Evolutionary conservation across 1,139 yeast genomes (phyloP).

Genomic region (Nakaseomyces glabratus): DNA sequence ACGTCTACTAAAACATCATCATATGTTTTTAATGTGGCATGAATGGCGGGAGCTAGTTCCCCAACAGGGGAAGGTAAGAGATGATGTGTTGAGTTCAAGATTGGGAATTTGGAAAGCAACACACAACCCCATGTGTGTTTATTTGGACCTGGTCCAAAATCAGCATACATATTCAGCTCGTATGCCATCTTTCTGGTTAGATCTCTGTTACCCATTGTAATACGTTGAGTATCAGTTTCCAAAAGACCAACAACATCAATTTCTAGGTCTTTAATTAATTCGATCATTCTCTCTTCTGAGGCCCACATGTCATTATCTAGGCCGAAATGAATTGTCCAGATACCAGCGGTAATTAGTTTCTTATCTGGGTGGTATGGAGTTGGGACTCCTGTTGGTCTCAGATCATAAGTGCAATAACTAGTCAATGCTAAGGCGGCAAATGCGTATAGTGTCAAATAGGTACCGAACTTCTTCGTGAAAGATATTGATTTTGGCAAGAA

Average conservation of each 20-base stretch:
- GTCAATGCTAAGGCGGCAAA: conserved; percentile 26
- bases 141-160: conserved; percentile 96
- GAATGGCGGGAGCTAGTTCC: conserved; percentile 95
- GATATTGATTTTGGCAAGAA: conserved; percentile 1
- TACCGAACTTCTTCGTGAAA: conserved; percentile 18
- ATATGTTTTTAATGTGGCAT: conserved; percentile 86
- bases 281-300: conserved; percentile 80
- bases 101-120: conserved; percentile 86
- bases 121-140: conserved; percentile 99
- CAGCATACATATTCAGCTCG: conserved; percentile 89
- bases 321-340: conserved; percentile 97
- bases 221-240: conserved; percentile 89
- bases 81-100: conserved; percentile 80
- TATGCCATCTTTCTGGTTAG: conserved; percentile 86
- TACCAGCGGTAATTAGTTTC: conserved; percentile 79
- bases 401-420: conserved; percentile 19
- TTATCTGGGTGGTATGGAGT: conserved; percentile 72
- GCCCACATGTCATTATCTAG: conserved; percentile 98
- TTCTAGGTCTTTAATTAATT: conserved; percentile 74
- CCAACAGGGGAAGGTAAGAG: conserved; percentile 94
- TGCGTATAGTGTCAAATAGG: conserved; percentile 37
- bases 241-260: conserved; percentile 83
- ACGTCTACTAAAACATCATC: conserved; percentile 73
- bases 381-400: conserved; percentile 37
- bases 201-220: conserved; percentile 92